Base-by-base conservation (phyloP, 2,329 filamentous ascomycete genomes). In the Cryphonectria nitschkei region DNA sequence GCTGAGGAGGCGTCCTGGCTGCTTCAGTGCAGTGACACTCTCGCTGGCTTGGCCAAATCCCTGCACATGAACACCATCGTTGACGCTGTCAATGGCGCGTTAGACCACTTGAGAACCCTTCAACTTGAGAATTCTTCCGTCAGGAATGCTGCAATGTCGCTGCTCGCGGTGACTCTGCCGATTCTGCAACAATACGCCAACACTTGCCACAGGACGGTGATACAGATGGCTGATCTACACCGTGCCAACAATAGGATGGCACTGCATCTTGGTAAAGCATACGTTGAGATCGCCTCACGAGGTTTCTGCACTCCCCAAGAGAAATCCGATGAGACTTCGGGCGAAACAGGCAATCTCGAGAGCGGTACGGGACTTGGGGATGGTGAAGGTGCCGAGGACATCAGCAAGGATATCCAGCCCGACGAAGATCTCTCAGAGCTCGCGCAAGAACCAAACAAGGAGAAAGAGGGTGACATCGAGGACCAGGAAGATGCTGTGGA, bases 381-480 rank as follows among this genome's bases (percentile, higher is more conserved):
- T 62, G 97, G 96, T 14, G 93, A 98, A 80, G 97, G 95, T 26
- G 95, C 92, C 5, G 95, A 99, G 78, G 95, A 99, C 80, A 98
- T 99, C 74, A 98, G 95, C 81, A 98, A 99, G 79, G 96, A 99
- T 77, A 92, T 99, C 63, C 90, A 93, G 74, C 92, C 95, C 22
- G 95, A 99, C 72, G 96, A 99, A 79, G 95, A 99, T 78, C 83
- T 99, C 5, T 90, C 93, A 0, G 96, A 99, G 75, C 85, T 99
- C 61, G 95, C 96, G 0, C 93, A 98, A 79, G 92, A 98, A 76
- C 87, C 90, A 58, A 91, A 93, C 72, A 87, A 90, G 73, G 88
- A 92, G 73, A 84, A 88, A 52, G 82, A 83, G 14, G 86, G 84
- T 1, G 91, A 93, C 22, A 91, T 94, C 68, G 91, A 95, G 74